Percentiles rank a stretch among this genome's conserved stretches.
Evolutionary conservation across 768 basidiomycete species (phyloP).

Genomic region (Leccinum uliginosum): DNA sequence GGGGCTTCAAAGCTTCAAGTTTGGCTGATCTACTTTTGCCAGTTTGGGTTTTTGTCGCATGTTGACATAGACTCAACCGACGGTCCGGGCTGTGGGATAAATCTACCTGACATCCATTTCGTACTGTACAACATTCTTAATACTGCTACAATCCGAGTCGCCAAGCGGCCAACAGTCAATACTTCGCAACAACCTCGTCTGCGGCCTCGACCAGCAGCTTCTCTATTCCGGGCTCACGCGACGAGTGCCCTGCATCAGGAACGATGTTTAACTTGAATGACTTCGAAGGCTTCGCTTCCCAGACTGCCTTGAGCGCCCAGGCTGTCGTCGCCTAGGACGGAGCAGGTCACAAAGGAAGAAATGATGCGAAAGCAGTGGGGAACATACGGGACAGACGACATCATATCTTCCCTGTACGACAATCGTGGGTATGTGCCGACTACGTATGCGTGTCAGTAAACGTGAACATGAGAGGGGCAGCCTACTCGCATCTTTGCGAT

Average conservation of each 20-base stretch:
- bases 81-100: slow-evolving; percentile 1
- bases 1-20: no score
- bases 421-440: slow-evolving; percentile 82
- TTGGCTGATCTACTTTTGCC: background rate
- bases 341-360: background rate
- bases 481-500: slow-evolving; percentile 79
- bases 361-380: background rate
- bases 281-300: slow-evolving; percentile 61
- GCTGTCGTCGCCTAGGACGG: slow-evolving; percentile 70
- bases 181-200: slow-evolving; percentile 25
- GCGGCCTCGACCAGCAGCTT: slow-evolving; percentile 65
- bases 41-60: background rate
- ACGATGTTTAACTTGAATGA: slow-evolving; percentile 54
- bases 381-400: slow-evolving; percentile 75
- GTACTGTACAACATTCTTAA: background rate
- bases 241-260: slow-evolving; percentile 84
- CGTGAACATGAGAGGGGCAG: background rate
- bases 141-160: background rate
- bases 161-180: slow-evolving; percentile 10
- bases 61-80: background rate
- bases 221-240: slow-evolving; percentile 66
- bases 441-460: slow-evolving; percentile 27
- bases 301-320: slow-evolving; percentile 73
- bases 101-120: background rate
- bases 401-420: slow-evolving; percentile 89